These are phyloP conservation scores for Anacardium occidentale DNA, from an alignment of 345 rosid species.

Conservation along the genomic window DNA sequence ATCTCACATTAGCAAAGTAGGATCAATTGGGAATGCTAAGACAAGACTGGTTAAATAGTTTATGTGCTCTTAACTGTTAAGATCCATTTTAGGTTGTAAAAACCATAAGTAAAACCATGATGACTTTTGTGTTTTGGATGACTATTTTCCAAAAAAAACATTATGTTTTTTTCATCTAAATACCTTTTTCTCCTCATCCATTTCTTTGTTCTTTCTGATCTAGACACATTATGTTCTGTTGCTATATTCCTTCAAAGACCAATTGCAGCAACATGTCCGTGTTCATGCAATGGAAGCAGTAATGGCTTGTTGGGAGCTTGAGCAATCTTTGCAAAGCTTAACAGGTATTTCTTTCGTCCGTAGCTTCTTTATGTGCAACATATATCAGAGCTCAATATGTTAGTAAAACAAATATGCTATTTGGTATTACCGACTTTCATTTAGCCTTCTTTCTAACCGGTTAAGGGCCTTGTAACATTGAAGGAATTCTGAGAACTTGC, in stretches of 20 bases:
- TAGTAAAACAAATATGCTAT: neutral
- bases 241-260: slow-evolving; percentile 77
- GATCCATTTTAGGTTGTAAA: too few relatives aligned
- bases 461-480: neutral
- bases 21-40: too few relatives aligned
- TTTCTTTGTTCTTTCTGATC: neutral
- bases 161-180: too few relatives aligned
- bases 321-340: slow-evolving; percentile 67
- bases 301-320: slow-evolving; percentile 84
- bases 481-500: neutral
- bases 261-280: slow-evolving; percentile 82
- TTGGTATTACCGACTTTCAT: neutral
- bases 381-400: neutral
- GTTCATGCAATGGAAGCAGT: slow-evolving; percentile 93
- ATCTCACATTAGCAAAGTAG: too few relatives aligned
- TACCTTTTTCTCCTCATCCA: too few relatives aligned
- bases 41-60: too few relatives aligned
- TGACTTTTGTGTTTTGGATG: neutral
- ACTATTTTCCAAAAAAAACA: neutral
- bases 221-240: neutral
- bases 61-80: too few relatives aligned
- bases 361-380: neutral
- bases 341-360: slow-evolving; percentile 39
- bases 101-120: too few relatives aligned
- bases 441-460: neutral